A percentile compares a stretch with the other conserved stretches of the same genome.
Conservation (phyloP, 768 basidiomycete genomes). For the Mycena metata region DNA sequence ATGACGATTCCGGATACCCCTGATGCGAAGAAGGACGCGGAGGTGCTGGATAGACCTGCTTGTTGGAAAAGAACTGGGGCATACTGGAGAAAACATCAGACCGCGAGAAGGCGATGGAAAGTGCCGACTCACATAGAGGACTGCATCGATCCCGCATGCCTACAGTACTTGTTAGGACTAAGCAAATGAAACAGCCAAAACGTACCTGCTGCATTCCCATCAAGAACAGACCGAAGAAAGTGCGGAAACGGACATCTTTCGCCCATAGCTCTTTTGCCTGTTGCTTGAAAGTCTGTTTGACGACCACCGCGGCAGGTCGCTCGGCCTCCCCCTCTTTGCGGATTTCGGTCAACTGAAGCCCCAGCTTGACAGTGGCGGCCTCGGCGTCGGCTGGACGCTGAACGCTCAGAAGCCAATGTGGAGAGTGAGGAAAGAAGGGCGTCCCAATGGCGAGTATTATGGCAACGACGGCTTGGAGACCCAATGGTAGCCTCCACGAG, state of each 20-base stretch:
- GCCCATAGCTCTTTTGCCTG: constrained; percentile 43
- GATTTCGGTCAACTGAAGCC: constrained; percentile 47
- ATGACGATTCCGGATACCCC: constrained; percentile 64
- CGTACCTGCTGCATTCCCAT: constrained; percentile 59
- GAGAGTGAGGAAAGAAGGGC: constrained; percentile 54
- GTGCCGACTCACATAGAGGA: constrained; percentile 45
- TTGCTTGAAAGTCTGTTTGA: constrained; percentile 30
- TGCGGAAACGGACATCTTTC: constrained; percentile 48
- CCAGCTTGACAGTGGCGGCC: constrained; percentile 42
- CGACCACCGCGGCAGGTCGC: constrained; percentile 3
- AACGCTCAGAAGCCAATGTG: constrained; percentile 56
- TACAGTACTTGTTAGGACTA: constrained; percentile 36
- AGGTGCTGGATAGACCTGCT: constrained; percentile 60
- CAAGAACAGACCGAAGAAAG: constrained; percentile 56
- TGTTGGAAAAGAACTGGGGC: constrained; percentile 64
- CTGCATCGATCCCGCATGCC: constrained; percentile 52
- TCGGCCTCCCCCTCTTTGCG: constrained; percentile 32
- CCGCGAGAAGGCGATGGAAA: not conserved
- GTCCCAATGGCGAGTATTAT: constrained; percentile 46
- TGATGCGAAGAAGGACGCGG: constrained; percentile 63
- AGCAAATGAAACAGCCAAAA: not conserved
- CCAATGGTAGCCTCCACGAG: constrained; percentile 56
- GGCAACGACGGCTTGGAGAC: constrained; percentile 49
- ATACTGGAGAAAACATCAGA: constrained; percentile 45
- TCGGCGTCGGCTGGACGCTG: constrained; percentile 52